These are phyloP conservation scores for Triticum urartu DNA, from an alignment of 176 grass and related monocot genomes.

Conservation along the genomic window DNA sequence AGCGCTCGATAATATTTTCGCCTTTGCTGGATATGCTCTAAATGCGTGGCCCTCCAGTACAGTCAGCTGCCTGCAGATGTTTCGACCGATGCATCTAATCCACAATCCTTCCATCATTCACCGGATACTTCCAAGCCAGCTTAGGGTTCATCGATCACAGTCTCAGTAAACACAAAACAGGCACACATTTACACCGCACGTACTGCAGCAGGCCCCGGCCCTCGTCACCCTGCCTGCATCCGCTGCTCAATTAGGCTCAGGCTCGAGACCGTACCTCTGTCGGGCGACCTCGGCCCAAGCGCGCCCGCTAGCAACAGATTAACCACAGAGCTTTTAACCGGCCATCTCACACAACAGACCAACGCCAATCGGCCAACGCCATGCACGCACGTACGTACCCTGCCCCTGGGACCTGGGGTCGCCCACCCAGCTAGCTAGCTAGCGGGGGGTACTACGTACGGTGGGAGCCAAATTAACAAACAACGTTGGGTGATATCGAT, in stretches of 20 bases:
- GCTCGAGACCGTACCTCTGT: not conserved
- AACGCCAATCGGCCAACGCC: not conserved
- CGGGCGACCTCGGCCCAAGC: too few relatives aligned
- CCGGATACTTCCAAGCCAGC: too few relatives aligned
- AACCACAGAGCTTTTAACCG: not conserved
- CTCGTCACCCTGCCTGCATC: not conserved
- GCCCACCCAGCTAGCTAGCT: not conserved
- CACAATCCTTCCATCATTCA: too few relatives aligned
- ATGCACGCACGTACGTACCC: too few relatives aligned
- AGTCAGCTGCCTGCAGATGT: too few relatives aligned
- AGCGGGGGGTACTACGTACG: not conserved
- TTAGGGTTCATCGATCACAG: not conserved
- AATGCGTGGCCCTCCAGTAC: too few relatives aligned
- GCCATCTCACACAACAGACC: not conserved
- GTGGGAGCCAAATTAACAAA: not conserved
- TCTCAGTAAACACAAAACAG: not conserved
- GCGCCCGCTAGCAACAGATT: not conserved
- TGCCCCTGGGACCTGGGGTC: too few relatives aligned
- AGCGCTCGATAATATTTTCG: too few relatives aligned
- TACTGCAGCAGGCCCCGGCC: not conserved
- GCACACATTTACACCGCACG: not conserved
- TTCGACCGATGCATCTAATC: too few relatives aligned
- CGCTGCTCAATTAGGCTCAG: not conserved
- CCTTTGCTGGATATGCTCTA: too few relatives aligned
- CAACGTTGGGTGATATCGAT: not conserved